Conservation (phyloP, 208 protist genomes). For the Trypanosoma scelopori region DNA sequence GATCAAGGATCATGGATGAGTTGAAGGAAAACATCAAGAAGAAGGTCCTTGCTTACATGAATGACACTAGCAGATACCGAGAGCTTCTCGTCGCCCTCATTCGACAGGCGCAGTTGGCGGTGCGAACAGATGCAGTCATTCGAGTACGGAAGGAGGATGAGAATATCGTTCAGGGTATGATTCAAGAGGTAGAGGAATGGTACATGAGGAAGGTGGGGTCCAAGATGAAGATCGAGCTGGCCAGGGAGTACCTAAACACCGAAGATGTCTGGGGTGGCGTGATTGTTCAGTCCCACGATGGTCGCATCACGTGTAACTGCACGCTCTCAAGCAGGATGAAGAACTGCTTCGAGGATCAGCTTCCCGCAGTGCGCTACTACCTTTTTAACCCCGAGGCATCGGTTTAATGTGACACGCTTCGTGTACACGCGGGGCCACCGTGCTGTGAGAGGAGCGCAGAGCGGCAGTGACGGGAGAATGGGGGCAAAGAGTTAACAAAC, state of each 20-base stretch:
- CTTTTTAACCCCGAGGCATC: slow-evolving; percentile 77
- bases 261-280: slow-evolving; percentile 83
- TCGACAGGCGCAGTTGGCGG: slow-evolving; percentile 70
- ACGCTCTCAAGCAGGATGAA: slow-evolving; percentile 83
- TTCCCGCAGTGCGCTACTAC: slow-evolving; percentile 87
- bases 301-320: slow-evolving; percentile 88
- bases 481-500: background rate
- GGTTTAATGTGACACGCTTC: slow-evolving; percentile 21
- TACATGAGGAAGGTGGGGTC: slow-evolving; percentile 56
- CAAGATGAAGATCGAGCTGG: slow-evolving; percentile 45
- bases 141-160: slow-evolving; percentile 77
- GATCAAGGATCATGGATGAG: slow-evolving; percentile 70
- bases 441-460: background rate
- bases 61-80: slow-evolving; percentile 60
- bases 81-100: slow-evolving; percentile 65
- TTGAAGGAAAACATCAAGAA: slow-evolving; percentile 70
- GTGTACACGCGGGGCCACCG: background rate
- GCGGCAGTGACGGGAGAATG: background rate
- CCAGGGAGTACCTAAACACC: slow-evolving; percentile 57
- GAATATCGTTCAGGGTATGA: slow-evolving; percentile 35
- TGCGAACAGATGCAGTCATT: slow-evolving; percentile 73
- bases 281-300: slow-evolving; percentile 62
- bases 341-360: slow-evolving; percentile 86
- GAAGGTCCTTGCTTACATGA: slow-evolving; percentile 56
- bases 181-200: slow-evolving; percentile 65